Evolutionary conservation across 768 basidiomycete genomes (phyloP).

Genomic region (Rhodosporidiobolus odoratus): DNA sequence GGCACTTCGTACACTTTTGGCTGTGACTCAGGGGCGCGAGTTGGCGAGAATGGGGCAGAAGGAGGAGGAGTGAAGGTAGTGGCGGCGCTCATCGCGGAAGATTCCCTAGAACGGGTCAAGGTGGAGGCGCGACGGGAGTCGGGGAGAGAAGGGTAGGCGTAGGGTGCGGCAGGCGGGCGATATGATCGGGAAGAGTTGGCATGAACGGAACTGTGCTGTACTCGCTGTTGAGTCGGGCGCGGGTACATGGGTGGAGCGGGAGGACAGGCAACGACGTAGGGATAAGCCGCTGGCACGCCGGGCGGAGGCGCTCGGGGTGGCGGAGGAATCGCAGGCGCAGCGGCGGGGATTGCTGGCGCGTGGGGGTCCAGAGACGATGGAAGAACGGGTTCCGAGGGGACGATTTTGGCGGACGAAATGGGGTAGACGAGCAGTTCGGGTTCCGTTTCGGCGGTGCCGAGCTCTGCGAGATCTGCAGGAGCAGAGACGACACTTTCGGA

Average conservation of each 20-base stretch:
- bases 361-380: background rate
- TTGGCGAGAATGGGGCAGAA: background rate
- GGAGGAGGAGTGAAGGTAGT: background rate
- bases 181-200: no score
- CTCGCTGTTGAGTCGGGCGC: background rate
- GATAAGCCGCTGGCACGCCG: background rate
- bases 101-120: background rate
- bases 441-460: background rate
- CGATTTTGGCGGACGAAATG: background rate
- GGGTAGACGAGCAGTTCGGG: background rate
- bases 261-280: background rate
- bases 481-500: no score
- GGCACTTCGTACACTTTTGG: slow-evolving; percentile 20
- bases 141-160: background rate
- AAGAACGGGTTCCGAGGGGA: no score
- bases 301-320: background rate
- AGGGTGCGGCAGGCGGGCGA: background rate
- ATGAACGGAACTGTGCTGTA: no score
- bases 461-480: background rate
- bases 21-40: background rate
- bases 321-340: no score
- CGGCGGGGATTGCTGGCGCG: no score
- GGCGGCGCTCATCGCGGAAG: background rate
- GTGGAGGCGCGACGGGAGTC: background rate
- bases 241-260: background rate